Evolutionary conservation across 352 stramenopile species (phyloP), one percentile per base, ranked within the genome.

Genomic region (Globisporangium apiculatum): DNA sequence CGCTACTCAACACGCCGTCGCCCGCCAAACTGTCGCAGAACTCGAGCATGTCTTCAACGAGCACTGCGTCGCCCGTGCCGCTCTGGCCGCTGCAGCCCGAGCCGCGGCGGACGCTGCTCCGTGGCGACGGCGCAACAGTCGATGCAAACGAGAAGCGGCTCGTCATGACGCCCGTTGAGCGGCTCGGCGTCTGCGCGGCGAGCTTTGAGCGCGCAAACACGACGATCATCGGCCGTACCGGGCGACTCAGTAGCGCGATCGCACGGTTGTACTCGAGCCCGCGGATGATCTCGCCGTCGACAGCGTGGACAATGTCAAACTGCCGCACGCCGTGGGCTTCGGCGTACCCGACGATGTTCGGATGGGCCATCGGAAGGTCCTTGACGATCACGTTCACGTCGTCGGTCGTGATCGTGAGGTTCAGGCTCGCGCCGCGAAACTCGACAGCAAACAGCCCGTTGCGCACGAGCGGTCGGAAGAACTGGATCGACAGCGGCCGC

Each of bases 391-490:
- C 82, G 51, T 90, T 84, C n/a, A 80, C 68, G 55, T 94, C 83
- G 60, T 94, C 82, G 5, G 79, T 91, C 0, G 81, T 91, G 65
- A 94, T 91, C 1, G 83, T 94, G 77, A 94, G 89, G 57, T 91
- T 94, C 46, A 94, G 76, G 57, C 78, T 88, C 41, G 82, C 18
- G 7, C 73, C 76, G 31, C 81, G 81, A 67, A 94, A 94, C 48
- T 94, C 83, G 50, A 94, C 83, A 15, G 83, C 83, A 57, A 87
- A 90, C 45, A 94, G 69, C 3, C 83, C 83, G n/a, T 94, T 78
- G 45, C 83, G 83, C 41, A 67, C 62, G 53, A 89, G 80, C 3
- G 83, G 83, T 7, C 83, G 83, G 63, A 91, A 94, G 59, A 91
- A 94, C 62, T 94, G 81, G 61, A 94, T 88, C 42, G 72, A 64